Conservation (phyloP, 371 early-diverging fungal species). For the Coemansia sp. region DNA sequence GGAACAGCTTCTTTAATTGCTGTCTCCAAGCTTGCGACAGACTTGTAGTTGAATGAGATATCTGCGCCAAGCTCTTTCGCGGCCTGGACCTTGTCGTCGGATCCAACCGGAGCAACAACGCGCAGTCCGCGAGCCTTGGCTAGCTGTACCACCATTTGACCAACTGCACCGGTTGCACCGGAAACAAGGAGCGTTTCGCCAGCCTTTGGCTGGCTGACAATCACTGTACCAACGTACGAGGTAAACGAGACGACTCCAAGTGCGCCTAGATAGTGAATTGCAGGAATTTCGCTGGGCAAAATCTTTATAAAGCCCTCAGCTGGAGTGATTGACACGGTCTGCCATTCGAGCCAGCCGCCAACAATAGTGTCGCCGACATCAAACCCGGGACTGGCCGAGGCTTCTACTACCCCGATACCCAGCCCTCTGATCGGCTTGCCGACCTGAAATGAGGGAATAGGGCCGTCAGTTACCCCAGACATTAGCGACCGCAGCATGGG, state of each 20-base stretch:
- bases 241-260: conserved; percentile 64
- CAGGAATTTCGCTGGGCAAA: conserved; percentile 1
- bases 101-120: conserved; percentile 79
- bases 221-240: conserved; percentile 65
- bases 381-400: conserved; percentile 42
- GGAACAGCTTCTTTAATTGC: conserved; percentile 39
- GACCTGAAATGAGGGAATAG: conserved; percentile 50
- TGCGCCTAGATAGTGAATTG: conserved; percentile 41
- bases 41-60: conserved; percentile 84
- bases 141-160: conserved; percentile 68
- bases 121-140: conserved; percentile 67
- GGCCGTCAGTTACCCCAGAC: conserved; percentile 33
- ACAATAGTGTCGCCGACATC: conserved; percentile 53
- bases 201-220: conserved; percentile 55
- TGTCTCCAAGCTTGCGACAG: conserved; percentile 53
- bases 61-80: conserved; percentile 63
- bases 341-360: conserved; percentile 39
- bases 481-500: conserved; percentile 54
- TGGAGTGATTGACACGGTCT: conserved; percentile 29
- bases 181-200: conserved; percentile 70
- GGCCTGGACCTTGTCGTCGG: conserved; percentile 74
- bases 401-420: conserved; percentile 54
- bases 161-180: conserved; percentile 64
- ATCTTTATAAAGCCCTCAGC: conserved; percentile 21
- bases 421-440: conserved; percentile 54